These are phyloP conservation scores for Cercospora sojina DNA, from an alignment of 2,329 filamentous ascomycete genomes.

Conservation along the genomic window DNA sequence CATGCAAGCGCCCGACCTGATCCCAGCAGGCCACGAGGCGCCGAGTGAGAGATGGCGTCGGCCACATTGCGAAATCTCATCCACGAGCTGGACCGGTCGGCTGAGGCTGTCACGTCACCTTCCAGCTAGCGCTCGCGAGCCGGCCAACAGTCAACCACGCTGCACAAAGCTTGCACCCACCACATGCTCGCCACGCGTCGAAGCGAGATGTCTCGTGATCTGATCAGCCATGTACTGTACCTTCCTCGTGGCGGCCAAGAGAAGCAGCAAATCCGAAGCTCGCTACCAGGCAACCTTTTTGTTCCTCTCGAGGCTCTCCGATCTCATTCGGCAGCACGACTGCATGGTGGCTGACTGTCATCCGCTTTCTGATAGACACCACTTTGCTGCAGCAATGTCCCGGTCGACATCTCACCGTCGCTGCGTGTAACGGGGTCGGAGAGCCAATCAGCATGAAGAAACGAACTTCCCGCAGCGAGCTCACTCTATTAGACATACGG, in stretches of 20 bases:
- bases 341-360: neutral
- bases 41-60: conserved; percentile 6
- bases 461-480: neutral
- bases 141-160: conserved; percentile 5
- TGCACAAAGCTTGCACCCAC: neutral
- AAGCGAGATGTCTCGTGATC: conserved; percentile 7
- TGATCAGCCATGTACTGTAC: neutral
- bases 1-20: conserved; percentile 2
- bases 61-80: conserved; percentile 14
- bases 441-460: neutral
- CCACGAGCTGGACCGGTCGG: neutral
- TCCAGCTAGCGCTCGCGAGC: conserved; percentile 11
- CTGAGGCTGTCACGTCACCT: neutral
- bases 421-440: neutral
- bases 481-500: neutral
- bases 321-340: conserved; percentile 4
- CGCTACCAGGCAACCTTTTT: conserved; percentile 16
- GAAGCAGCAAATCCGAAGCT: neutral
- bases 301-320: conserved; percentile 4
- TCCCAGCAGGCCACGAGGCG: conserved; percentile 16
- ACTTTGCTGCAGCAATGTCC: neutral
- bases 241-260: neutral
- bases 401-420: neutral
- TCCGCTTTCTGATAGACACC: neutral
- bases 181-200: conserved; percentile 13